Evolutionary conservation across 257 asterid genomes (phyloP).

Genomic region (Linderniella brevidens): DNA sequence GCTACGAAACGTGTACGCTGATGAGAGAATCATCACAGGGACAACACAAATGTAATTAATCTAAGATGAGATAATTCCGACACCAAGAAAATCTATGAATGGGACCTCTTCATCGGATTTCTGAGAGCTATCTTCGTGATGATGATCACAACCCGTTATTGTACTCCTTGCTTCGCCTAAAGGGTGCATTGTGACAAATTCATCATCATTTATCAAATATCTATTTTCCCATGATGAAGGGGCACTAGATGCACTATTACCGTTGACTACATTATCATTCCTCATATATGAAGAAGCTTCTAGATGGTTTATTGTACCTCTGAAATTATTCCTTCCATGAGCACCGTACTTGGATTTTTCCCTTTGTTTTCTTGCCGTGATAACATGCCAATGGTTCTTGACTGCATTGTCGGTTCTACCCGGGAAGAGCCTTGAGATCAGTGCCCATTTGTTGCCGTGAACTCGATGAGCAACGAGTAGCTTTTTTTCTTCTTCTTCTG

Average conservation of each 20-base stretch:
- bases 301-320: no score
- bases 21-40: no score
- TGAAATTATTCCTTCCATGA: no score
- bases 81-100: constrained; percentile 94
- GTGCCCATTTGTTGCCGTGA: constrained; percentile 90
- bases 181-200: no score
- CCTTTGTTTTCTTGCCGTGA: constrained; percentile 85
- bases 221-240: no score
- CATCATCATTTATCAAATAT: no score
- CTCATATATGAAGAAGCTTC: no score
- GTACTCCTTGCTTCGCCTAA: constrained; percentile 13
- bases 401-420: constrained; percentile 96
- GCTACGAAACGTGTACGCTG: no score
- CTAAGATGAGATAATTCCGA: constrained; percentile 49
- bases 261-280: no score
- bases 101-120: constrained; percentile 43
- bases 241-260: no score
- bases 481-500: constrained; percentile 78
- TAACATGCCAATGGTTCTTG: constrained; percentile 91
- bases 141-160: background rate
- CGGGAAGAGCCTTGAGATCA: constrained; percentile 78
- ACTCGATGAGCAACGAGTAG: constrained; percentile 65
- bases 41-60: no score
- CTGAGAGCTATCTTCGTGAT: constrained; percentile 20
- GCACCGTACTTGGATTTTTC: constrained; percentile 23